Evolutionary conservation across 805 yeast genomes (phyloP).

Genomic region (Scheffersomyces lignosus): DNA sequence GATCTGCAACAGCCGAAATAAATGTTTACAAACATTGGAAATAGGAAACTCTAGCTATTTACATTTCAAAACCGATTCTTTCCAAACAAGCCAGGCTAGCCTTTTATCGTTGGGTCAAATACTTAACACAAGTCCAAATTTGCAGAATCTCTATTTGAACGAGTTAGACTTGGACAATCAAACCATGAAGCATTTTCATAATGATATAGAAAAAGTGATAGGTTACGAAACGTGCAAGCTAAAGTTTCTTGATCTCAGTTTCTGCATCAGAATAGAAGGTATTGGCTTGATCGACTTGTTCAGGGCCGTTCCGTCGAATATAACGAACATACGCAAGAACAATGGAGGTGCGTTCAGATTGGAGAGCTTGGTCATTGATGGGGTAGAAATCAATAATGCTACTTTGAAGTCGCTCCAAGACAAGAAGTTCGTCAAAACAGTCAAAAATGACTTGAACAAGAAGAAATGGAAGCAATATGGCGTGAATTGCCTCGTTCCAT

Average conservation of each 20-base stretch:
- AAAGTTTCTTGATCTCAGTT: slow-evolving; percentile 36
- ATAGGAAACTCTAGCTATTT: slow-evolving; percentile 12
- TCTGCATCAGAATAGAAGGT: slow-evolving; percentile 34
- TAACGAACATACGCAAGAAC: slow-evolving; percentile 2
- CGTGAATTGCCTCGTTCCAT: slow-evolving; percentile 25
- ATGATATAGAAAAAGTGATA: slow-evolving; percentile 23
- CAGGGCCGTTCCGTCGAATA: slow-evolving; percentile 7
- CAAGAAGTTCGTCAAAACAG: slow-evolving; percentile 14
- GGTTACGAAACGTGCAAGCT: slow-evolving; percentile 17
- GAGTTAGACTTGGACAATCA: slow-evolving; percentile 39
- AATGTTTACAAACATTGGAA: slow-evolving; percentile 2
- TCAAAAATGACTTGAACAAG: slow-evolving; percentile 25
- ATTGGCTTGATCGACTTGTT: slow-evolving; percentile 37
- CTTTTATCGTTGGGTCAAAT: slow-evolving; percentile 17
- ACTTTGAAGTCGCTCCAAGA: slow-evolving; percentile 22
- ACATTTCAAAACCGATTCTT: slow-evolving; percentile 13
- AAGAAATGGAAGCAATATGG: slow-evolving; percentile 38
- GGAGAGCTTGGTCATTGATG: slow-evolving; percentile 29
- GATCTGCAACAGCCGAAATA: slow-evolving; percentile 4
- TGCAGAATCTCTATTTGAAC: slow-evolving; percentile 25
- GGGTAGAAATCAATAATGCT: slow-evolving; percentile 29
- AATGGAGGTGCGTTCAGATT: slow-evolving; percentile 9
- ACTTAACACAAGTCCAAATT: slow-evolving; percentile 15
- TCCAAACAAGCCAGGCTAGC: background rate
- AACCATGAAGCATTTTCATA: slow-evolving; percentile 27